These are phyloP conservation scores for Phialophora macrospora DNA, from an alignment of 2,329 filamentous ascomycete species.

Conservation along the genomic window DNA sequence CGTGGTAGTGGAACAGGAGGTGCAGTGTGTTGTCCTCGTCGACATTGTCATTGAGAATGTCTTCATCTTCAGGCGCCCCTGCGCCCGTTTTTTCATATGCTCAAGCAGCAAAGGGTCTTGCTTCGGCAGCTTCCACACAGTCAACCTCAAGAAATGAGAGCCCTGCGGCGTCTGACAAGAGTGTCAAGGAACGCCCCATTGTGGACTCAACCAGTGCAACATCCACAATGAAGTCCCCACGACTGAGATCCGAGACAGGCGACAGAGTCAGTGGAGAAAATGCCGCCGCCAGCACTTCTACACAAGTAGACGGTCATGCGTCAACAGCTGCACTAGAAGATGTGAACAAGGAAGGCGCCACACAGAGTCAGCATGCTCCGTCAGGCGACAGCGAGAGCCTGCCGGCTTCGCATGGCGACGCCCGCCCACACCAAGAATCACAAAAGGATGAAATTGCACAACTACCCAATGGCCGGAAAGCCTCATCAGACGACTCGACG, in stretches of 20 bases:
- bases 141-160: constrained; percentile 30
- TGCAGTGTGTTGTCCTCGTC: constrained; percentile 17
- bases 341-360: constrained; percentile 39
- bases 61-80: constrained; percentile 44
- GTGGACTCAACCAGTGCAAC: constrained; percentile 17
- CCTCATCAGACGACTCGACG: constrained; percentile 18
- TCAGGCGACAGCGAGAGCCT: constrained; percentile 37
- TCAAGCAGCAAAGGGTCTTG: constrained; percentile 86
- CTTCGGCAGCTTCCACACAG: constrained; percentile 48
- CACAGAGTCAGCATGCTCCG: constrained; percentile 36
- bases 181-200: constrained; percentile 24
- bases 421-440: constrained; percentile 65
- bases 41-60: constrained; percentile 45
- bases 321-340: constrained; percentile 30
- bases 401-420: constrained; percentile 54
- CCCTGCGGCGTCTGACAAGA: constrained; percentile 32
- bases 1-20: constrained; percentile 32
- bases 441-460: constrained; percentile 66
- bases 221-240: constrained; percentile 20
- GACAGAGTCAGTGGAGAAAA: constrained; percentile 42
- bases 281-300: constrained; percentile 35
- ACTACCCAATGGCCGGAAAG: constrained; percentile 34
- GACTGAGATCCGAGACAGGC: constrained; percentile 16
- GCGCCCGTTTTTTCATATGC: constrained; percentile 84
- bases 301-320: constrained; percentile 53